Percentiles rank a stretch among this genome's conserved stretches.
Evolutionary conservation across 306 rosid genomes (phyloP).

Genomic region (Cicer chorassanicum): DNA sequence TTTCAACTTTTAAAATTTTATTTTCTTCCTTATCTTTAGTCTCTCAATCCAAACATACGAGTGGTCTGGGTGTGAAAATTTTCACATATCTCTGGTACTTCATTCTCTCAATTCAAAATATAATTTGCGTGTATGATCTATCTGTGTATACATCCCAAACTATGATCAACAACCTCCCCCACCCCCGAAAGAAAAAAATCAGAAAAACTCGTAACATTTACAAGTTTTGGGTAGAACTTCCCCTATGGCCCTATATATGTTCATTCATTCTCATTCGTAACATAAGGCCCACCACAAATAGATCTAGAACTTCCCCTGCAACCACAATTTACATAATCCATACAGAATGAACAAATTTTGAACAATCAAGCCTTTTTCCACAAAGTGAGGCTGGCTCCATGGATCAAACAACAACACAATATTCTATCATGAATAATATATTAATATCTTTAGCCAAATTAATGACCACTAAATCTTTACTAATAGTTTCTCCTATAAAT

Average conservation of each 20-base stretch:
- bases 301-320: slow-evolving; percentile 8
- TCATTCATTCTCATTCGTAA: slow-evolving; percentile 9
- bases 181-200: too few relatives aligned
- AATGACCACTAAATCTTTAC: neutral
- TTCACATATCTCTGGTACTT: neutral
- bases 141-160: neutral
- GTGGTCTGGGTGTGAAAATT: neutral
- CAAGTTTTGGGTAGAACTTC: too few relatives aligned
- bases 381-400: neutral
- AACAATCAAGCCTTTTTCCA: neutral
- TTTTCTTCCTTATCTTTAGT: neutral
- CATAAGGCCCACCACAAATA: slow-evolving; percentile 20
- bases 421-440: neutral
- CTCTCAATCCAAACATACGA: slow-evolving; percentile 1
- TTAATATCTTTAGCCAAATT: neutral
- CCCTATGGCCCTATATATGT: neutral
- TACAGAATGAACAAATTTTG: slow-evolving; percentile 5
- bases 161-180: too few relatives aligned
- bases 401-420: neutral
- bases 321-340: slow-evolving; percentile 38
- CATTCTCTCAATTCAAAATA: slow-evolving; percentile 1
- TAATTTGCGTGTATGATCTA: neutral
- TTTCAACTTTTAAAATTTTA: neutral
- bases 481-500: neutral
- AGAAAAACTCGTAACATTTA: too few relatives aligned